Evolutionary conservation across 306 rosid species (phyloP), one percentile per base, ranked within the genome.

Genomic region (Erythrophleum fordii): DNA sequence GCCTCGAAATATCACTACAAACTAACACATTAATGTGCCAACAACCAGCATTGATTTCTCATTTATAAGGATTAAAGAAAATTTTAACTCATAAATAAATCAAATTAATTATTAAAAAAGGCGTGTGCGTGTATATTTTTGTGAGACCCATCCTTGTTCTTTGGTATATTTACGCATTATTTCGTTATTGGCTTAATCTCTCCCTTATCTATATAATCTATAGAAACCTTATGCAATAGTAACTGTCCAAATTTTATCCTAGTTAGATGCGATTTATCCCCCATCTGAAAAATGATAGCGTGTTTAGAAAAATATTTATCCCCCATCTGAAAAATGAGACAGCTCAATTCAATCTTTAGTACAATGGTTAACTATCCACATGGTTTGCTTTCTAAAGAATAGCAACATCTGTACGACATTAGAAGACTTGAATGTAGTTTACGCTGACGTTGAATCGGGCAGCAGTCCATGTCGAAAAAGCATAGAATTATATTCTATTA

Each of bases 281-380:
- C 14, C 14, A 20, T 28, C 48, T 39, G 20, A 77, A 85, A 69
- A 78, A 44, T 34, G 69, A 58, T n/a, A n/a, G n/a, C n/a, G n/a
- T n/a, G n/a, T n/a, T n/a, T n/a, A n/a, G n/a, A n/a, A n/a, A n/a
- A n/a, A n/a, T n/a, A n/a, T n/a, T n/a, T n/a, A n/a, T n/a, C n/a
- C n/a, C n/a, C 14, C 14, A 20, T 28, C 48, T 39, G 20, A 77
- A 85, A 69, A 78, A 44, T 34, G 69, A 58, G 60, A 52, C 61
- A n/a, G 44, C 69, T 16, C 67, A 69, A 60, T 65, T 34, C 80
- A 37, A 82, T 79, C 79, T 72, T 79, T 41, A 80, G 77, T 72
- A 66, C 86, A 80, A 58, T 86, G 80, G 76, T 71, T 64, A 26
- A 82, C 26, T 46, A 70, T 67, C 16, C 58, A 9, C 44, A 8